These are phyloP conservation scores for Cucumis cinereus DNA, from an alignment of 306 rosid species.

Conservation along the genomic window DNA sequence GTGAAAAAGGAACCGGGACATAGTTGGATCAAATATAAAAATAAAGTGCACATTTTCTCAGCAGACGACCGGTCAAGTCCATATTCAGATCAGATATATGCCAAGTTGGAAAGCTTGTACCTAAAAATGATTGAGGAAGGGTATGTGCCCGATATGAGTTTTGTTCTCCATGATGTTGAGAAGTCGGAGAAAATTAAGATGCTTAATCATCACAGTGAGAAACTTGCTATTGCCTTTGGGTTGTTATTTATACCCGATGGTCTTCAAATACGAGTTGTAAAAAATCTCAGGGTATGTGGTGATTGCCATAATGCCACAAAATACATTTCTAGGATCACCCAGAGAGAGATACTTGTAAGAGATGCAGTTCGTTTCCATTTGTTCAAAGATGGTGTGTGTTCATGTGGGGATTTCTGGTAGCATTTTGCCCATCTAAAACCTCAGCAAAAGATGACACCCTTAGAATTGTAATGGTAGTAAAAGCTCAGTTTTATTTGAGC, in stretches of 20 bases:
- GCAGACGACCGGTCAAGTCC: constrained; percentile 72
- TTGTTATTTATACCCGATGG: constrained; percentile 65
- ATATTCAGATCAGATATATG: constrained; percentile 61
- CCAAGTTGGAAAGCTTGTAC: constrained; percentile 50
- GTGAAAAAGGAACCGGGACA: constrained; percentile 82
- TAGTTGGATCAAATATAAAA: constrained; percentile 90
- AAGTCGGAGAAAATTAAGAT: constrained; percentile 65
- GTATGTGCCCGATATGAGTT: constrained; percentile 68
- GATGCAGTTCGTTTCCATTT: constrained; percentile 75
- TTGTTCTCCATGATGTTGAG: constrained; percentile 76
- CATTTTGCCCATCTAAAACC: neutral
- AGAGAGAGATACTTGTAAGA: constrained; percentile 86
- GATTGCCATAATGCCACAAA: constrained; percentile 94
- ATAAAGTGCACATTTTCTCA: constrained; percentile 59
- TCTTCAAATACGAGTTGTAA: constrained; percentile 58
- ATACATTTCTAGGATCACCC: constrained; percentile 68
- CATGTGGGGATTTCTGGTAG: constrained; percentile 94
- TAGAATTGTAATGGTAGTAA: neutral
- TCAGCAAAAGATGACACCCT: neutral
- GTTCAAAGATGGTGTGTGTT: constrained; percentile 78
- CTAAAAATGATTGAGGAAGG: constrained; percentile 58
- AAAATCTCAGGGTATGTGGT: constrained; percentile 80
- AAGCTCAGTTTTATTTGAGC: neutral
- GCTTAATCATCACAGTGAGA: constrained; percentile 86
- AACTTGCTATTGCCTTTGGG: constrained; percentile 84